Base-by-base conservation (phyloP, 1,284 basidiomycete genomes). In the Sporisorium exsertum region DNA sequence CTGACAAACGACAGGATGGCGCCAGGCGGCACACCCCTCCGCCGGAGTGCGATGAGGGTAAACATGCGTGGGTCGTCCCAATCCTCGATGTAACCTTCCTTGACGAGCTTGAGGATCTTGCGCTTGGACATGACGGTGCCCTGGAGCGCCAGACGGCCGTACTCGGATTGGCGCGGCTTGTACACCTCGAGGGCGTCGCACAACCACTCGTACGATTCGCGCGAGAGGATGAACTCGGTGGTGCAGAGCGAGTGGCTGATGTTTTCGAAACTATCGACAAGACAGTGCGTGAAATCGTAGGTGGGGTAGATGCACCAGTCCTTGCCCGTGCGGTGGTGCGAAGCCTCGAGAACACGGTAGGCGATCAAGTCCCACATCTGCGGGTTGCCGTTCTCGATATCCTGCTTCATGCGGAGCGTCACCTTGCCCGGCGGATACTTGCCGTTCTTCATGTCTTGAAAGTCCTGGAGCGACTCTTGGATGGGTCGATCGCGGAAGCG, bases 281-380 rank as follows among this genome's bases (percentile, higher is more conserved):
- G 88, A 87, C 97, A 99, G 88, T 99, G 97, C 0, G 97, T 98
- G 85, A 97, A 99, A 86, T 99, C 97, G 86, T 99, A 99, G 5
- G 96, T 98, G 3, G 96, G 94, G 86, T 97, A 97, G 79, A 87
- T 87, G 70, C 83, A 81, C 97, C 97, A 99, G 81, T 92, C 93
- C 86, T 92, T 91, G 27, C 91, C 91, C 0, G 97, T 99, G 32
- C 97, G 91, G 86, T 99, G 96, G 87, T 99, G 97, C 43, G 93
- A 90, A 7, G 94, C 91, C 58, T 93, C 90, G 66, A 99, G 89
- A 47, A 98, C 94, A 37, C 97, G 92, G 86, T 99, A 99, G 18
- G 96, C 96, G 52, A 97, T 94, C 64, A 97, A 87, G 87, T 99
- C 97, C 97, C 97, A 99, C 96, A 99, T 98, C 87, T 96, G 95